Conservation (phyloP, 2,329 filamentous ascomycete genomes). For the Clonostachys byssicola region DNA sequence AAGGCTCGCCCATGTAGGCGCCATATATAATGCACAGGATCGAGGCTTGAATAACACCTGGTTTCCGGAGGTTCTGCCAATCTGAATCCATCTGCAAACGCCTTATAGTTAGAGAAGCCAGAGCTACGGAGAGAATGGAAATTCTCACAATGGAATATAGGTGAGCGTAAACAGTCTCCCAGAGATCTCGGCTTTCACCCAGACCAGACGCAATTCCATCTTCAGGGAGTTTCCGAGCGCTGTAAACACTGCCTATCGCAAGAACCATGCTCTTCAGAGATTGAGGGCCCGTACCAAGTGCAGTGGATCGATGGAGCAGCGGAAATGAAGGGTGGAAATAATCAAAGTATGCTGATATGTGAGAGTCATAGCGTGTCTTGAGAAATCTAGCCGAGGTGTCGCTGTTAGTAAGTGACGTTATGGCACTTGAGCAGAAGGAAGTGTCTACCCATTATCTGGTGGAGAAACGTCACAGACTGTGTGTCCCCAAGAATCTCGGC, state of each 20-base stretch:
- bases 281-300: constrained; percentile 3
- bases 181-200: constrained; percentile 7
- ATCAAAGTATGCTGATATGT: constrained; percentile 12
- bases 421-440: neutral
- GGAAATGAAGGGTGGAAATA: constrained; percentile 14
- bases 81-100: constrained; percentile 11
- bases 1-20: constrained; percentile 15
- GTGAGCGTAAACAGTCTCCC: constrained; percentile 8
- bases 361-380: neutral
- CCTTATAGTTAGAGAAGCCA: too few relatives aligned
- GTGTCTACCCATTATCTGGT: neutral
- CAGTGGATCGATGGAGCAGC: constrained; percentile 10
- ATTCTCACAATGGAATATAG: constrained; percentile 5
- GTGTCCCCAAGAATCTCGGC: neutral
- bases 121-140: neutral
- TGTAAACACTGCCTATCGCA: constrained; percentile 12
- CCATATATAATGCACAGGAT: constrained; percentile 21
- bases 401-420: neutral
- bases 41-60: constrained; percentile 20
- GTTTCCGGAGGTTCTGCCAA: constrained; percentile 11
- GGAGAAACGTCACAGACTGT: neutral
- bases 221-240: constrained; percentile 4
- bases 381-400: neutral
- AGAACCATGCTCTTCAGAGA: constrained; percentile 7
- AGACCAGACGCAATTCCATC: constrained; percentile 3